Conservation (phyloP, 1,139 yeast species). For the Sugiyamaella paludigena region DNA sequence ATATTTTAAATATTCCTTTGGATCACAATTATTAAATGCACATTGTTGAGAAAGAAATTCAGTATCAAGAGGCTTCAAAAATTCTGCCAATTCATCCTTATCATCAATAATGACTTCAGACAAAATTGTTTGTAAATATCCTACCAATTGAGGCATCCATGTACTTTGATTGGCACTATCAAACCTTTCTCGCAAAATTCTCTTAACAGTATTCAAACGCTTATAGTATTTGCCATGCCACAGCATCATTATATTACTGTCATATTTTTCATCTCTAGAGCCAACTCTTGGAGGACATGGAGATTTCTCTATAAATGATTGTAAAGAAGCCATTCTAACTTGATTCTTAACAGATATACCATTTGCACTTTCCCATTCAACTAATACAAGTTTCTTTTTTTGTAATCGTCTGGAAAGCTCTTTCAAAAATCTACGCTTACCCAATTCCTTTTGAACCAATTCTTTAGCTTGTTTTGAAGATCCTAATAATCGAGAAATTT, state of each 20-base stretch:
- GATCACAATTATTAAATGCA: conserved; percentile 24
- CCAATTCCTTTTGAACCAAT: conserved; percentile 21
- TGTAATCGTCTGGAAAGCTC: conserved; percentile 14
- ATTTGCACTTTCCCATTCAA: conserved; percentile 10
- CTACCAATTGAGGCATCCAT: conserved; percentile 29
- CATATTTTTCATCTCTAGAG: conserved; percentile 22
- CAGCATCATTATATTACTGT: conserved; percentile 6
- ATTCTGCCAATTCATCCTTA: conserved; percentile 15
- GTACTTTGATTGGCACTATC: conserved; percentile 18
- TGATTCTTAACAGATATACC: conserved; percentile 9
- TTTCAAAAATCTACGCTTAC: conserved; percentile 15
- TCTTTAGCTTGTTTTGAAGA: conserved; percentile 20
- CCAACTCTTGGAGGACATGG: conserved; percentile 16
- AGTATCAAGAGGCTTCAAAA: conserved; percentile 21
- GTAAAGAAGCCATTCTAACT: conserved; percentile 16
- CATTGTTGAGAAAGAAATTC: conserved; percentile 30
- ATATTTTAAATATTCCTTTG: conserved; percentile 13
- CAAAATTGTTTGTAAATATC: conserved; percentile 16
- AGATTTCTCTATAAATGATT: conserved; percentile 12
- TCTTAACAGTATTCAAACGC: conserved; percentile 3
- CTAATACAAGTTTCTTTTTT: conserved; percentile 12
- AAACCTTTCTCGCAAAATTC: conserved; percentile 2
- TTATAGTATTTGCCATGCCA: conserved; percentile 19
- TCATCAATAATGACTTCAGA: conserved; percentile 16
- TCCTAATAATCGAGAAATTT: conserved; percentile 19